Conservation (phyloP, 345 rosid species). For the Psidium friedrichsthalianum region DNA sequence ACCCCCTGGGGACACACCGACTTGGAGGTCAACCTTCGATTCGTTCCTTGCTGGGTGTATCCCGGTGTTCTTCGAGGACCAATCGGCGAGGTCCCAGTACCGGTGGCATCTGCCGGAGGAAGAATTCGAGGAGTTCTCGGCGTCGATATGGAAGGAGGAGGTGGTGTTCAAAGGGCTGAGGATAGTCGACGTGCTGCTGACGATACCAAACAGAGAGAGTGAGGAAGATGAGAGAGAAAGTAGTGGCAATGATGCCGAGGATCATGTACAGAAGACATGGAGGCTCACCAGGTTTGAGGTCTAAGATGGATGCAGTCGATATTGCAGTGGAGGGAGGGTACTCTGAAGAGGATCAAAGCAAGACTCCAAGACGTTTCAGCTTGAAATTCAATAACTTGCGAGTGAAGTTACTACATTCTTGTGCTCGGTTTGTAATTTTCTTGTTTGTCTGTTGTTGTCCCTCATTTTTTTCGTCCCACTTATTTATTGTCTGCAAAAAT, state of each 20-base stretch:
- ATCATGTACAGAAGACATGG: slow-evolving; percentile 76
- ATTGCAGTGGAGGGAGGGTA: slow-evolving; percentile 66
- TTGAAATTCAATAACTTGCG: background rate
- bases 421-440: background rate
- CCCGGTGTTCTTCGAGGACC: slow-evolving; percentile 89
- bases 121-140: slow-evolving; percentile 41
- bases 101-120: slow-evolving; percentile 65
- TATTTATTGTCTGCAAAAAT: background rate
- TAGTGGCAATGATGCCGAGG: slow-evolving; percentile 61
- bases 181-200: slow-evolving; percentile 61
- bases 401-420: background rate
- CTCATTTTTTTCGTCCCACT: background rate
- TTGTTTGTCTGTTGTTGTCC: background rate
- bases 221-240: slow-evolving; percentile 57
- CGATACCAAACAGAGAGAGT: slow-evolving; percentile 47
- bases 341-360: slow-evolving; percentile 40
- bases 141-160: slow-evolving; percentile 69
- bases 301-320: slow-evolving; percentile 78
- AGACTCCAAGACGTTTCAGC: slow-evolving; percentile 17
- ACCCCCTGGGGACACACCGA: slow-evolving; percentile 91
- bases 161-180: slow-evolving; percentile 60
- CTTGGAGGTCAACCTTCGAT: slow-evolving; percentile 74
- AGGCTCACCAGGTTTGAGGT: slow-evolving; percentile 46
- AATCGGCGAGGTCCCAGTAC: slow-evolving; percentile 61
- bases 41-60: slow-evolving; percentile 79